Percentiles rank a stretch among this genome's conserved stretches.
These are phyloP conservation scores for Phoenix roebelenii DNA, from an alignment of 176 grass and related monocot genomes.

Conservation along the genomic window DNA sequence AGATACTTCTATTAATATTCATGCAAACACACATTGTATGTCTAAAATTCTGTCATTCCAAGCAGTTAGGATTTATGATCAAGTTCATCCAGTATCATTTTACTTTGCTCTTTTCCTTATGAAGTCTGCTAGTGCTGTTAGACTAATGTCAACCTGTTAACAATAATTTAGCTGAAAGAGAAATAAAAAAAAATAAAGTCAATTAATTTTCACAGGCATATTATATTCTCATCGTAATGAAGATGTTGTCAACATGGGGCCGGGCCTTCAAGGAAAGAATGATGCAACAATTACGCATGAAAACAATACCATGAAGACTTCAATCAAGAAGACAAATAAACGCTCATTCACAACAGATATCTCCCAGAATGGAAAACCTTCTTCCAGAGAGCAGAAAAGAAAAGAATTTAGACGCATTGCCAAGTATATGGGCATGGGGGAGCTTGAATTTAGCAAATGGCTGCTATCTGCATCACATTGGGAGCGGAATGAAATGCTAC, in stretches of 20 bases:
- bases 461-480: conserved; percentile 47
- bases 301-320: conserved; percentile 14
- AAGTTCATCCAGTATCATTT: no score
- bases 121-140: no score
- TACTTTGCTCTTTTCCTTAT: no score
- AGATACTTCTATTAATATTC: no score
- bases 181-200: not conserved
- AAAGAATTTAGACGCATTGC: conserved; percentile 62
- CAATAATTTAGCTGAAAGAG: no score
- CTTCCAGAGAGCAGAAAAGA: conserved; percentile 44
- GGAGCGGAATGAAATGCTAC: conserved; percentile 37
- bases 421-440: conserved; percentile 51
- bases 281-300: not conserved
- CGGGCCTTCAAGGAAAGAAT: not conserved
- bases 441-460: conserved; percentile 81
- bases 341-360: conserved; percentile 13
- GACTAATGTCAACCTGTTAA: no score
- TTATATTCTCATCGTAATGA: conserved; percentile 91
- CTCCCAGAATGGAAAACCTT: conserved; percentile 10
- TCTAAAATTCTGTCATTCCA: no score
- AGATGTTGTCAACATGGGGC: conserved; percentile 59
- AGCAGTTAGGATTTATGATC: no score
- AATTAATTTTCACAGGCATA: conserved; percentile 40
- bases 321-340: conserved; percentile 13
- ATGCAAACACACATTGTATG: no score